These are phyloP conservation scores for Fusarium sp. DNA, from an alignment of 2,329 filamentous ascomycete genomes.

Conservation along the genomic window DNA sequence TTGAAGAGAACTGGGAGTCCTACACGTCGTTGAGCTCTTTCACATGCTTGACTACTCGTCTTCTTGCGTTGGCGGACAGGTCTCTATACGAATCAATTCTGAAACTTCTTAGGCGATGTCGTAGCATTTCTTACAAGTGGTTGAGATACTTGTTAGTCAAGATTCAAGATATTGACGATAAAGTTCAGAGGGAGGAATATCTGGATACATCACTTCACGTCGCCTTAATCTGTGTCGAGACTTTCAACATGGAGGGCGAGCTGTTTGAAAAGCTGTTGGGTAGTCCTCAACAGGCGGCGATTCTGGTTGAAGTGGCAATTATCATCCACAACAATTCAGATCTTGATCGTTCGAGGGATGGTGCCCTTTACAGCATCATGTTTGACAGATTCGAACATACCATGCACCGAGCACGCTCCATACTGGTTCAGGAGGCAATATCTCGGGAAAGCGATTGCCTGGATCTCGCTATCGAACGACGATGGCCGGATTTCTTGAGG, in stretches of 20 bases:
- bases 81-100: neutral
- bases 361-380: neutral
- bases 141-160: neutral
- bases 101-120: constrained; percentile 1
- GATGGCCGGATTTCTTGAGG: constrained; percentile 26
- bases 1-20: constrained; percentile 41
- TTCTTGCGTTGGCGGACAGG: constrained; percentile 15
- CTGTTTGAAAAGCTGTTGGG: neutral
- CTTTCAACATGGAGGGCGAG: constrained; percentile 22
- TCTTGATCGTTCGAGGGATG: neutral
- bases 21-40: constrained; percentile 30
- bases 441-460: neutral
- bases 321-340: constrained; percentile 9
- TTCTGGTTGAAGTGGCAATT: constrained; percentile 26
- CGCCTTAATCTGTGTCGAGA: constrained; percentile 23
- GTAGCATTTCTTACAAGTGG: constrained; percentile 24
- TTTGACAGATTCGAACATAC: constrained; percentile 16
- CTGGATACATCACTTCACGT: neutral
- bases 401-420: constrained; percentile 5
- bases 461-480: constrained; percentile 23
- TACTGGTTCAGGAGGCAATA: neutral
- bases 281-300: constrained; percentile 12
- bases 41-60: constrained; percentile 25
- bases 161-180: neutral
- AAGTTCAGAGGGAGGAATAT: constrained; percentile 16